Evolutionary conservation across 441 rosid genomes (phyloP).

Genomic region (Codiaeum variegatum): DNA sequence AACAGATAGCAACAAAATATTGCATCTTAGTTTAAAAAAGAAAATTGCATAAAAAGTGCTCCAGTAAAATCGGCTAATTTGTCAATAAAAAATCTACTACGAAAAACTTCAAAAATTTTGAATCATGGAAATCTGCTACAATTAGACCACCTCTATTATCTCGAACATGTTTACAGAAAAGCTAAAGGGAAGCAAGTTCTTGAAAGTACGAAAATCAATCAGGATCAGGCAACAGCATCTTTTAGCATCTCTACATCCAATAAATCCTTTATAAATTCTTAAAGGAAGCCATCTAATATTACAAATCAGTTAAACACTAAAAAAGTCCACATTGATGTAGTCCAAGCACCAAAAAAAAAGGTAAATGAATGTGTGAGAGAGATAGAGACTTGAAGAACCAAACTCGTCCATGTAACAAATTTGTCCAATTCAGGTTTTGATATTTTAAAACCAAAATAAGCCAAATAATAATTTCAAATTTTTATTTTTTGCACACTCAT

Average conservation of each 20-base stretch:
- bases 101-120: background rate
- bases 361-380: too few relatives aligned
- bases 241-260: background rate
- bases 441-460: background rate
- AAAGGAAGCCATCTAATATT: background rate
- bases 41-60: background rate
- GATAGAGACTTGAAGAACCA: background rate
- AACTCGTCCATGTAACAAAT: background rate
- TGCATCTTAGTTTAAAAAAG: constrained; percentile 7
- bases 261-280: background rate
- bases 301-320: background rate
- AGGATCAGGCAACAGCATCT: background rate
- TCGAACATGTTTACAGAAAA: background rate
- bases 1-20: too few relatives aligned
- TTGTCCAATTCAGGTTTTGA: background rate
- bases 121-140: background rate
- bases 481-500: background rate
- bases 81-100: background rate
- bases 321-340: background rate
- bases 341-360: background rate
- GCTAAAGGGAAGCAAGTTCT: background rate
- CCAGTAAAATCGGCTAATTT: background rate
- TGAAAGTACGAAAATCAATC: constrained; percentile 2
- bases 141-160: constrained; percentile 1
- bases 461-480: background rate